These are phyloP conservation scores for Coniochaeta ligniaria DNA, from an alignment of 2,329 filamentous ascomycete genomes.

Conservation along the genomic window DNA sequence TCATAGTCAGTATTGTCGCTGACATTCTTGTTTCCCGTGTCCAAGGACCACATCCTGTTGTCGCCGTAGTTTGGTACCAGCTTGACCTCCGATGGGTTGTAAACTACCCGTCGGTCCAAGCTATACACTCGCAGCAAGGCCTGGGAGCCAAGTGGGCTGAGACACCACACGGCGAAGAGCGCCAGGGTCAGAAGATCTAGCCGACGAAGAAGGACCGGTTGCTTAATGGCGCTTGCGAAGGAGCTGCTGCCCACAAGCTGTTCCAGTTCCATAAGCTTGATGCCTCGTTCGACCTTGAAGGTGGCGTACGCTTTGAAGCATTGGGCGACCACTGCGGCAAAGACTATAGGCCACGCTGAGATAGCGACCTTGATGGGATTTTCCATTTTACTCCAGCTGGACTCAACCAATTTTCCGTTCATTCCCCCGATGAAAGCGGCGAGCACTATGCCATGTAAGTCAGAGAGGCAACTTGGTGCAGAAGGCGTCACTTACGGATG, in stretches of 20 bases:
- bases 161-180: constrained; percentile 10
- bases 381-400: neutral
- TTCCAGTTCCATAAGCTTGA: constrained; percentile 5
- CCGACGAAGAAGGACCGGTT: constrained; percentile 3
- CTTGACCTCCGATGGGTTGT: neutral
- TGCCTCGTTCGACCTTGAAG: constrained; percentile 9
- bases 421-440: neutral
- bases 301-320: constrained; percentile 11
- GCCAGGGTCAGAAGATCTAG: constrained; percentile 5
- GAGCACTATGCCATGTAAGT: neutral
- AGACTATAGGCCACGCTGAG: constrained; percentile 13
- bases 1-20: neutral
- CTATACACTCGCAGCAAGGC: constrained; percentile 5
- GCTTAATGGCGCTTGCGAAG: constrained; percentile 6
- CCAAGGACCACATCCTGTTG: neutral
- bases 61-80: neutral
- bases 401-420: neutral
- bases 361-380: constrained; percentile 11
- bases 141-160: constrained; percentile 10
- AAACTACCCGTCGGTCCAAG: neutral
- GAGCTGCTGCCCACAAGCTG: constrained; percentile 9
- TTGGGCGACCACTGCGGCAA: constrained; percentile 12
- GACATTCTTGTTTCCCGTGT: neutral
- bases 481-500: neutral
- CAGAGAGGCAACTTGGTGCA: neutral